Conservation (phyloP, 75 land plant species). For the Adiantum capillusveneris region DNA sequence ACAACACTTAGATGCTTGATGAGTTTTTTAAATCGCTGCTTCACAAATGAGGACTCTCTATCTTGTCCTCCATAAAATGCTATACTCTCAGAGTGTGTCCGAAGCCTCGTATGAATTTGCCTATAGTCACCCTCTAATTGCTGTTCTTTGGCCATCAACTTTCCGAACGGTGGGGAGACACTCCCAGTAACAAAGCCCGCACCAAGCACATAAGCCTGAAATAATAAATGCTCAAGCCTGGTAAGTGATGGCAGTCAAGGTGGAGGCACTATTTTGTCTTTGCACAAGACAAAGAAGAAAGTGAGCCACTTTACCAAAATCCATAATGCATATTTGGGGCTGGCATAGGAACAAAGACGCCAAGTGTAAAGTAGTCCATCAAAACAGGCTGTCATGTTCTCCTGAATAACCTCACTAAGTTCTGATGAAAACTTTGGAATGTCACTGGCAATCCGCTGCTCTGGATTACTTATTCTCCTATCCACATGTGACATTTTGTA, state of each 20-base stretch:
- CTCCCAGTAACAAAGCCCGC: slow-evolving; percentile 68
- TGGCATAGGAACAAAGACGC: slow-evolving; percentile 97
- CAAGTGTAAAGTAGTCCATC: slow-evolving; percentile 91
- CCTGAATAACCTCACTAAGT: slow-evolving; percentile 93
- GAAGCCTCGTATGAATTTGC: slow-evolving; percentile 80
- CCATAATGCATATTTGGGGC: slow-evolving; percentile 96
- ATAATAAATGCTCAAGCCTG: slow-evolving; percentile 1
- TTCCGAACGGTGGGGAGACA: slow-evolving; percentile 93
- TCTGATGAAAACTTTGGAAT: slow-evolving; percentile 89
- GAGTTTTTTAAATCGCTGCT: slow-evolving; percentile 60
- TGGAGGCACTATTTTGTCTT: too few relatives aligned
- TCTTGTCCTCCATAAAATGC: slow-evolving; percentile 98
- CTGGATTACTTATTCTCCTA: slow-evolving; percentile 72
- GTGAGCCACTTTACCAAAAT: slow-evolving; percentile 91
- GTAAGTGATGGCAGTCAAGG: too few relatives aligned
- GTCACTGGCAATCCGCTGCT: slow-evolving; percentile 99
- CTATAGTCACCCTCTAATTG: slow-evolving; percentile 96
- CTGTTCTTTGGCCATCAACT: slow-evolving; percentile 93
- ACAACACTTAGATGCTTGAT: slow-evolving; percentile 68
- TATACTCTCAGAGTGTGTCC: slow-evolving; percentile 95
- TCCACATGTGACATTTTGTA: slow-evolving; percentile 98
- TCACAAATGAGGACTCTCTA: slow-evolving; percentile 82
- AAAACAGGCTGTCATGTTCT: slow-evolving; percentile 72
- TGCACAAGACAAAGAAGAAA: too few relatives aligned
- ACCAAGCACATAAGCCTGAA: slow-evolving; percentile 85